Evolutionary conservation across 83 land plant species (phyloP).

Genomic region (Isoetes engelmannii): DNA sequence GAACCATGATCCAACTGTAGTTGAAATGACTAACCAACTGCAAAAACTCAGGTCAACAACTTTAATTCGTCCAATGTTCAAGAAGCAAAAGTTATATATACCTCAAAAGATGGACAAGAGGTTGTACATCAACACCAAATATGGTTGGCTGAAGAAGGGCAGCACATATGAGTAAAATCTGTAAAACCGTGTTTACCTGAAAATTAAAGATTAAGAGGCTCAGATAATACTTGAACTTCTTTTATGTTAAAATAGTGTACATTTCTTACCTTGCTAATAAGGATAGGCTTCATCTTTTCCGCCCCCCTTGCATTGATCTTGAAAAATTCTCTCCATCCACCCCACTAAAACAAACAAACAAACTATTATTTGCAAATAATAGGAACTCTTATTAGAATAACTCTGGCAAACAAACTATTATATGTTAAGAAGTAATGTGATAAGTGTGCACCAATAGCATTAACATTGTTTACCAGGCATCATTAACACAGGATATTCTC

Average conservation of each 20-base stretch:
- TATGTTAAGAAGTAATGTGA: too few species aligned
- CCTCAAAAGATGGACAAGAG: constrained; percentile 53
- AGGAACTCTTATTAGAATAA: too few species aligned
- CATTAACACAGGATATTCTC: too few species aligned
- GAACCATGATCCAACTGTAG: constrained; percentile 49
- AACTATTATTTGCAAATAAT: too few species aligned
- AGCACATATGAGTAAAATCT: constrained; percentile 48
- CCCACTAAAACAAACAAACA: constrained; percentile 63
- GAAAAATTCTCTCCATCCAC: constrained; percentile 63
- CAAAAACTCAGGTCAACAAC: not conserved
- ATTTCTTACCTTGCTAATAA: constrained; percentile 67
- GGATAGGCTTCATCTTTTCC: constrained; percentile 70
- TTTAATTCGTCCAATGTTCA: too few species aligned
- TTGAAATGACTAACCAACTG: constrained; percentile 63
- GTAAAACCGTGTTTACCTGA: constrained; percentile 75
- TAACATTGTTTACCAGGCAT: too few species aligned
- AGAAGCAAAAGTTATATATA: constrained; percentile 2
- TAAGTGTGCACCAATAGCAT: too few species aligned
- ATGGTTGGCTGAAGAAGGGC: constrained; percentile 72
- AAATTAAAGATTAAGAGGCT: too few species aligned
- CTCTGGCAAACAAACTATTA: too few species aligned
- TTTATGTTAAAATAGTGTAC: not conserved
- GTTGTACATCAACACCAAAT: constrained; percentile 42
- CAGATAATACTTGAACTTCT: not conserved
- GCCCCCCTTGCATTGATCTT: constrained; percentile 49